Evolutionary conservation across 2,329 filamentous ascomycete genomes (phyloP).

Genomic region (Ceratocystis destructans): DNA sequence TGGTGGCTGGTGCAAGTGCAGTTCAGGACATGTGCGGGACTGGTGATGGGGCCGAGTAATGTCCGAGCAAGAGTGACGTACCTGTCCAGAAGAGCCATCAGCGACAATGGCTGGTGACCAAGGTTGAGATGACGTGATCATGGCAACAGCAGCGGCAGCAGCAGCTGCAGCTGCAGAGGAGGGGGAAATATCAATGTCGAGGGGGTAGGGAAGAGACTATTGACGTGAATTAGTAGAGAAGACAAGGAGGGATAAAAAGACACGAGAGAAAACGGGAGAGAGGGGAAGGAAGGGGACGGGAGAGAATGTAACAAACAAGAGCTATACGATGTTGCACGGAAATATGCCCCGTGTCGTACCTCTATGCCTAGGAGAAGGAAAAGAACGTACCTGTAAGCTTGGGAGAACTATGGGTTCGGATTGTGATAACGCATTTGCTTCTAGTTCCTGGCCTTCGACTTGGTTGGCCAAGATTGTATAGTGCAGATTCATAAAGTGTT

Average conservation of each 20-base stretch:
- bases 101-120: background rate
- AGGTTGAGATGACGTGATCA: background rate
- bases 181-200: conserved; percentile 13
- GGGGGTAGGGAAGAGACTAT: conserved; percentile 16
- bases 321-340: background rate
- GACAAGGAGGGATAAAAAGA: too few relatives aligned
- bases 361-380: background rate
- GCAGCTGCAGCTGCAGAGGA: conserved; percentile 8
- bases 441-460: conserved; percentile 15
- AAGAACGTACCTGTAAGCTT: background rate
- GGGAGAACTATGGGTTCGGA: background rate
- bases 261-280: too few relatives aligned
- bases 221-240: too few relatives aligned
- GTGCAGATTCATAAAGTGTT: conserved; percentile 46
- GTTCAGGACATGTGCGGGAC: background rate
- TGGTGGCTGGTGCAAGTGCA: background rate
- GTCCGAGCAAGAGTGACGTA: conserved; percentile 5
- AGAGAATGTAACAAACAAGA: conserved; percentile 3
- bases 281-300: conserved; percentile 6
- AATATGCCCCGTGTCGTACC: background rate
- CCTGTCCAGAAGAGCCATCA: conserved; percentile 7
- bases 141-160: conserved; percentile 1
- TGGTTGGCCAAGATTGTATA: conserved; percentile 44
- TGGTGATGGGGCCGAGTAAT: background rate
- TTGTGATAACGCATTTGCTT: background rate